Conservation (phyloP, 2,329 filamentous ascomycete species). For the Fusarium lyarnte region DNA sequence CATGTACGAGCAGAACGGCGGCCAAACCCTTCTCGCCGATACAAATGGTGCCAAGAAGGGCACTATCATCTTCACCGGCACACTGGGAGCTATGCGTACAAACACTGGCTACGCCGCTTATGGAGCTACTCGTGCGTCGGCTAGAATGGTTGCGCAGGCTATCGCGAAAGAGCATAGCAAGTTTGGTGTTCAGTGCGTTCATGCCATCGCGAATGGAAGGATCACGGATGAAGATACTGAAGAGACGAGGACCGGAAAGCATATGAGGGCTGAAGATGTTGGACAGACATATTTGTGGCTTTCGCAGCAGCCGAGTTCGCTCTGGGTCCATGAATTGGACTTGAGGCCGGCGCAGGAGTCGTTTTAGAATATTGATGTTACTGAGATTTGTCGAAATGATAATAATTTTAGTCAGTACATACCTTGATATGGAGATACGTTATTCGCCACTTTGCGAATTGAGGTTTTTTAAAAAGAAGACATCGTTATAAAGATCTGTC, state of each 20-base stretch:
- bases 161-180: slow-evolving; percentile 65
- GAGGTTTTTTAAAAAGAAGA: too few species aligned
- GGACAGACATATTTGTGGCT: slow-evolving; percentile 64
- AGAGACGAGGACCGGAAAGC: slow-evolving; percentile 60
- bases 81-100: slow-evolving; percentile 62
- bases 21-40: slow-evolving; percentile 54
- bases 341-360: slow-evolving; percentile 33
- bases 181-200: slow-evolving; percentile 67
- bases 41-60: slow-evolving; percentile 62
- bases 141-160: slow-evolving; percentile 64
- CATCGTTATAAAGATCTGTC: too few species aligned
- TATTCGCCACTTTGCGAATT: too few species aligned
- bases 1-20: slow-evolving; percentile 62
- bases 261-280: slow-evolving; percentile 67
- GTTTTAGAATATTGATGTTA: background rate
- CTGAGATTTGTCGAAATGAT: accelerated
- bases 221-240: slow-evolving; percentile 62
- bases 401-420: too few species aligned
- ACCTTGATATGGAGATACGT: too few species aligned
- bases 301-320: slow-evolving; percentile 20
- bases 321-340: slow-evolving; percentile 36
- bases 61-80: slow-evolving; percentile 66
- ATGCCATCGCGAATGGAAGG: slow-evolving; percentile 65
- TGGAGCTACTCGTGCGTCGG: slow-evolving; percentile 61
- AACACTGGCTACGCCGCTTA: slow-evolving; percentile 65